phyloP scores from a whole-genome alignment of 345 rosid genomes.

The Populus pruinosa region DNA sequence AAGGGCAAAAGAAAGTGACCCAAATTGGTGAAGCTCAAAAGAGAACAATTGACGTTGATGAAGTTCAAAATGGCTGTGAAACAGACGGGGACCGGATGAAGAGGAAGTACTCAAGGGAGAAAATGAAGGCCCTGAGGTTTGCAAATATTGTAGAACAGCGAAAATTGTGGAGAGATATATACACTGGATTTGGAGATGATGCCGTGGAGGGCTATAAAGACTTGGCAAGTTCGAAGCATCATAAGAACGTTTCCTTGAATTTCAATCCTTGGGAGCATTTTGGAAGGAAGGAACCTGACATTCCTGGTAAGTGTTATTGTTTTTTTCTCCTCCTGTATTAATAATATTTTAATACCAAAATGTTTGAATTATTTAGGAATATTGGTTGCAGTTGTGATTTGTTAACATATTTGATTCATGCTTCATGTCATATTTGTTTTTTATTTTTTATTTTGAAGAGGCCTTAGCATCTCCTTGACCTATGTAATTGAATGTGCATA shows the following conservation, averaged over 20 bases:
- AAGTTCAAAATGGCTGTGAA: constrained; percentile 3
- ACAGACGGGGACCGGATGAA: constrained; percentile 12
- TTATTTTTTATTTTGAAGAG: neutral
- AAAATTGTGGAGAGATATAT: constrained; percentile 57
- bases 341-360: neutral
- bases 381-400: neutral
- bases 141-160: constrained; percentile 49
- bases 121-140: constrained; percentile 75
- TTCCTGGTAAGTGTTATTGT: constrained; percentile 36
- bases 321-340: neutral
- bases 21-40: constrained; percentile 20
- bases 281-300: constrained; percentile 27
- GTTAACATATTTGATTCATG: neutral
- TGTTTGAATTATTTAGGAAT: neutral
- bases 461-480: neutral
- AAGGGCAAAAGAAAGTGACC: constrained; percentile 12
- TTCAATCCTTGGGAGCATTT: constrained; percentile 23
- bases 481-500: neutral
- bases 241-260: constrained; percentile 27
- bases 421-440: neutral
- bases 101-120: constrained; percentile 50
- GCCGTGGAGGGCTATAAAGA: constrained; percentile 51
- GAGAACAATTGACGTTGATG: neutral
- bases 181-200: constrained; percentile 47
- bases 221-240: constrained; percentile 42